Evolutionary conservation across 179 eudicot species (phyloP).

Genomic region (Silene coronaria): DNA sequence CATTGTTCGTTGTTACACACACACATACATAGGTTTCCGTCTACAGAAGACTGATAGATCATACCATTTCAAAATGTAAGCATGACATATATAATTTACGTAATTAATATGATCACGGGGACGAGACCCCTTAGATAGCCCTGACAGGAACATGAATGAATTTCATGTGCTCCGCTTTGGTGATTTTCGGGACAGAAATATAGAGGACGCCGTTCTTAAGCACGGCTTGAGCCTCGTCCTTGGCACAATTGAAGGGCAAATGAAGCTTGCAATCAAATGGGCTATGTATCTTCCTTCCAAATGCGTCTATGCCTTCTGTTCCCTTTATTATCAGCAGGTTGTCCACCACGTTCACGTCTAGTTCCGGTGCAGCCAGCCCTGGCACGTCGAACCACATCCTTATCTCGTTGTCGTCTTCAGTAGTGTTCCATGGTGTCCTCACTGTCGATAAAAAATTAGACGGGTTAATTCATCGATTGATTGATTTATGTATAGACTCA

Average conservation of each 20-base stretch:
- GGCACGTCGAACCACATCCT: conserved; percentile 27
- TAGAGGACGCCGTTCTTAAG: conserved; percentile 28
- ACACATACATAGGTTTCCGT: too few species aligned
- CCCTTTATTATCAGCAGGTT: conserved; percentile 19
- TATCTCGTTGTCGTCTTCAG: conserved; percentile 20
- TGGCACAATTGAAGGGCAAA: conserved; percentile 17
- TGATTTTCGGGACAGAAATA: conserved; percentile 22
- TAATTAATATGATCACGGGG: not conserved
- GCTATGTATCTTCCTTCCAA: conserved; percentile 24
- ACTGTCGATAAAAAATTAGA: not conserved
- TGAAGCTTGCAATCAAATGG: conserved; percentile 23
- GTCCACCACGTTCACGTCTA: conserved; percentile 25
- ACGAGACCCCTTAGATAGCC: not conserved
- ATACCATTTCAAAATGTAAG: not conserved
- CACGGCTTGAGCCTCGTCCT: conserved; percentile 12
- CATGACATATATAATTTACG: not conserved
- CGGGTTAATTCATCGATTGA: not conserved
- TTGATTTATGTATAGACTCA: too few species aligned
- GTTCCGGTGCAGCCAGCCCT: conserved; percentile 17
- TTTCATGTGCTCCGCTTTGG: conserved; percentile 6
- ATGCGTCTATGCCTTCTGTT: conserved; percentile 15
- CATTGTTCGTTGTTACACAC: too few species aligned
- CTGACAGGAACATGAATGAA: conserved; percentile 21
- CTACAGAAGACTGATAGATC: too few species aligned
- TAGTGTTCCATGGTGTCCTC: conserved; percentile 19